Percentiles rank a stretch among this genome's conserved stretches.
These are phyloP conservation scores for Aspergillus olivimuriae DNA, from an alignment of 495 filamentous ascomycete genomes.

Conservation along the genomic window DNA sequence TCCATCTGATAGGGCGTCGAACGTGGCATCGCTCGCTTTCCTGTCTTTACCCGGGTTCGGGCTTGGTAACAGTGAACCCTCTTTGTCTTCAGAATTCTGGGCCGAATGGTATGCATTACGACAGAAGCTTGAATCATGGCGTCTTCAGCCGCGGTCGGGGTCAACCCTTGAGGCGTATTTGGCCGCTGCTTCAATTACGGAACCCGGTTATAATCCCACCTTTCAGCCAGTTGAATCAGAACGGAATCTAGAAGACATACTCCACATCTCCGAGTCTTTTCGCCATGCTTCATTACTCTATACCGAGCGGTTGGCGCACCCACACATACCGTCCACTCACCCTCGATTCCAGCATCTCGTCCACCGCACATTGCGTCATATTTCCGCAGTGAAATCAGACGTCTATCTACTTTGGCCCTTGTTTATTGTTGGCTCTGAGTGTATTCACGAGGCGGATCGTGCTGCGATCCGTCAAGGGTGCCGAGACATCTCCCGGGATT, in stretches of 20 bases:
- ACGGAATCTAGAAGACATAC: conserved; percentile 47
- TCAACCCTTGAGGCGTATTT: conserved; percentile 9
- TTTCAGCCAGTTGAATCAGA: conserved; percentile 26
- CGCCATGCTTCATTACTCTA: conserved; percentile 86
- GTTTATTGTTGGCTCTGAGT: conserved; percentile 87
- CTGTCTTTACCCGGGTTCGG: no score
- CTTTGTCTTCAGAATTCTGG: conserved; percentile 61
- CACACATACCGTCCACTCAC: conserved; percentile 64
- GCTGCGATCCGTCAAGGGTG: conserved; percentile 71
- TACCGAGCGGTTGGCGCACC: conserved; percentile 79
- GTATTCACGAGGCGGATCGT: conserved; percentile 75
- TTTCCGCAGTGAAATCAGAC: conserved; percentile 70
- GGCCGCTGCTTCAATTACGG: conserved; percentile 18
- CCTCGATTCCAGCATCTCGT: conserved; percentile 81
- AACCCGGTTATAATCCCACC: no score
- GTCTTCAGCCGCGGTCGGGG: conserved; percentile 49
- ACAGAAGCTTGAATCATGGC: conserved; percentile 71
- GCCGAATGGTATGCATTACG: conserved; percentile 78
- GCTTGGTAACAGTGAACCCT: conserved; percentile 14
- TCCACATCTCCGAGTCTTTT: conserved; percentile 76
- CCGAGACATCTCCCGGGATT: conserved; percentile 77
- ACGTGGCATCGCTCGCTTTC: no score
- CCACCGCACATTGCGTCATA: conserved; percentile 71
- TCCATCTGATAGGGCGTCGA: conserved; percentile 10
- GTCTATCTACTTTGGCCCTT: conserved; percentile 94